These are phyloP conservation scores for Ophiostoma populinum DNA, from an alignment of 2,329 filamentous ascomycete genomes.

Conservation along the genomic window DNA sequence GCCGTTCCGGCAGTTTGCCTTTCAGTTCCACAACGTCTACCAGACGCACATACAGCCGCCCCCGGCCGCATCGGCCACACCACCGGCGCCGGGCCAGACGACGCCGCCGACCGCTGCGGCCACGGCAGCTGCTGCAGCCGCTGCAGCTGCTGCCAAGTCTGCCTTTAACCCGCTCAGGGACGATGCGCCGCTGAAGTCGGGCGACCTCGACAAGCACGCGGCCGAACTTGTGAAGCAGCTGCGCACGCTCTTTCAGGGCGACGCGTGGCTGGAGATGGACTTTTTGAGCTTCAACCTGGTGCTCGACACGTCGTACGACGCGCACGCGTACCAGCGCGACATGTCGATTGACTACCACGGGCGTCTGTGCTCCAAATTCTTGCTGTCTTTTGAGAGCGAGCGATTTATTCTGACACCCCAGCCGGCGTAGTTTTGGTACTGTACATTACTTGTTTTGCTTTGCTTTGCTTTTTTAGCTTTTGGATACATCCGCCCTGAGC, in stretches of 20 bases:
- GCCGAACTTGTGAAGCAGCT: constrained; percentile 28
- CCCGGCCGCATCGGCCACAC: too few species aligned
- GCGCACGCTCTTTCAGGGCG: constrained; percentile 23
- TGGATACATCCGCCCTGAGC: background rate
- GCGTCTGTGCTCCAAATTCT: constrained; percentile 33
- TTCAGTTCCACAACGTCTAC: constrained; percentile 42
- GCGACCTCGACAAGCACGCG: constrained; percentile 28
- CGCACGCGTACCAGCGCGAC: constrained; percentile 17
- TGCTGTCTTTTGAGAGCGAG: constrained; percentile 29
- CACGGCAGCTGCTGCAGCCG: background rate
- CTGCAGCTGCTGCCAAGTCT: constrained; percentile 7
- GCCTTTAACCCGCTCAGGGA: constrained; percentile 40
- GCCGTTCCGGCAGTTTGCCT: constrained; percentile 42
- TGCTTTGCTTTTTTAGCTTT: background rate
- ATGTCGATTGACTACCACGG: constrained; percentile 34
- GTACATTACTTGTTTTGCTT: background rate
- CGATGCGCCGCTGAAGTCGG: constrained; percentile 21
- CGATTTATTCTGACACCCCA: constrained; percentile 7
- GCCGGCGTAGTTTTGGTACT: background rate
- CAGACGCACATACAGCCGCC: constrained; percentile 38
- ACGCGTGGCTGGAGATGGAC: constrained; percentile 12
- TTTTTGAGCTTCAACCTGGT: constrained; percentile 2
- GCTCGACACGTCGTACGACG: background rate
- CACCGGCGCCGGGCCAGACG: too few species aligned
- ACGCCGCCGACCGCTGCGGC: constrained; percentile 1